A percentile compares a stretch with the other conserved stretches of the same genome.
Evolutionary conservation across 805 yeast genomes (phyloP).

Genomic region (Helenozyma rhizophorensis): DNA sequence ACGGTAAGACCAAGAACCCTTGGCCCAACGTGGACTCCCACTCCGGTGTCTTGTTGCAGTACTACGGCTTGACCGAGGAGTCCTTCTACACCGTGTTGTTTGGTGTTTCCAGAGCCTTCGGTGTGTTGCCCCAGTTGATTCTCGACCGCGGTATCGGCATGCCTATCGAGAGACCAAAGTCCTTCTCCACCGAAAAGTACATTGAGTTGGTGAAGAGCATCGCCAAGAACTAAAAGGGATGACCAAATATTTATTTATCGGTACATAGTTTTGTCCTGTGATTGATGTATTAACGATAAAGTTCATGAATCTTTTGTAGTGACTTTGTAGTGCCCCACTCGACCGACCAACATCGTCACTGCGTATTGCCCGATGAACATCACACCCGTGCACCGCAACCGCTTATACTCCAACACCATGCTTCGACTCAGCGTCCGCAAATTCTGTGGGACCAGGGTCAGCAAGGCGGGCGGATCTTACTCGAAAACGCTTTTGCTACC

Average conservation of each 20-base stretch:
- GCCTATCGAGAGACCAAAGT: conserved; percentile 81
- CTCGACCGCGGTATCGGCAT: conserved; percentile 74
- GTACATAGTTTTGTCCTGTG: conserved; percentile 3
- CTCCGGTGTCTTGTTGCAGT: conserved; percentile 73
- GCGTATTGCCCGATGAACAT: too few species aligned
- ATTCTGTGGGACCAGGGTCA: too few species aligned
- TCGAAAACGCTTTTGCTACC: conserved; percentile 63
- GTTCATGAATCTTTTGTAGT: too few species aligned
- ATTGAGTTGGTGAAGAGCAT: conserved; percentile 21
- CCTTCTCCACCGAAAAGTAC: conserved; percentile 28
- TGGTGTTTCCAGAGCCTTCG: conserved; percentile 79
- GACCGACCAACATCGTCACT: too few species aligned
- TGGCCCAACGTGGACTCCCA: conserved; percentile 81
- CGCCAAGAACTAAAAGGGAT: conserved; percentile 13
- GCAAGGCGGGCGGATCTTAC: too few species aligned
- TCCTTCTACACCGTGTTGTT: conserved; percentile 76
- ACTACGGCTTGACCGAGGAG: conserved; percentile 72
- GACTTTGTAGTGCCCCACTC: too few species aligned
- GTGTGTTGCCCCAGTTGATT: conserved; percentile 73
- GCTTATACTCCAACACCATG: too few species aligned
- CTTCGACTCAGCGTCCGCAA: too few species aligned
- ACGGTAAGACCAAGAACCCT: conserved; percentile 84
- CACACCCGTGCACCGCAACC: too few species aligned
- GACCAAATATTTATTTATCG: conserved; percentile 12
- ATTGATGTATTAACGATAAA: conserved; percentile 8